Percentiles rank a stretch among this genome's conserved stretches.
Conservation (phyloP, 768 basidiomycete genomes). For the Hysterangium stoloniferum region DNA sequence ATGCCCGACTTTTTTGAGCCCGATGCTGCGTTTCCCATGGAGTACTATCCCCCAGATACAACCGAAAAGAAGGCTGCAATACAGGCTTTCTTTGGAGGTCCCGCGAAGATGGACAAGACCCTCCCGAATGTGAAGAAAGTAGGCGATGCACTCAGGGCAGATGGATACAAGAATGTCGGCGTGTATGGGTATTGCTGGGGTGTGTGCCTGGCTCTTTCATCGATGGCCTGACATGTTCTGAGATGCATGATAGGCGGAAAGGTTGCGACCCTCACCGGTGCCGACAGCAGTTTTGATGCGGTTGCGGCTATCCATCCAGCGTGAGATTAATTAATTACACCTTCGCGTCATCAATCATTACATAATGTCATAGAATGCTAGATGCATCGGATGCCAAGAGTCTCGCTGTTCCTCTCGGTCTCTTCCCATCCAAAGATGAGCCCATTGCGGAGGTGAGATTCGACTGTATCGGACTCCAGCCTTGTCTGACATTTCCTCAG, state of each 20-base stretch:
- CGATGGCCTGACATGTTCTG: slow-evolving; percentile 9
- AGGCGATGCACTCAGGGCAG: slow-evolving; percentile 32
- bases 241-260: slow-evolving; percentile 35
- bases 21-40: slow-evolving; percentile 38
- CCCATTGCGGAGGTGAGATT: slow-evolving; percentile 47
- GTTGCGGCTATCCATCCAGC: slow-evolving; percentile 51
- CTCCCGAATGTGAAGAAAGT: slow-evolving; percentile 36
- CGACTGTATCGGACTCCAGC: slow-evolving; percentile 12
- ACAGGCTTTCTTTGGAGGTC: slow-evolving; percentile 50
- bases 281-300: slow-evolving; percentile 37
- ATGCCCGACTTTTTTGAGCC: slow-evolving; percentile 65
- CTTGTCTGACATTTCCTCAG: slow-evolving; percentile 20
- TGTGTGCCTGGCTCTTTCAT: slow-evolving; percentile 16
- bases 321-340: slow-evolving; percentile 30
- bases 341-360: not conserved
- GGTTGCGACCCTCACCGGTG: slow-evolving; percentile 35
- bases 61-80: slow-evolving; percentile 44
- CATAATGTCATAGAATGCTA: slow-evolving; percentile 34
- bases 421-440: slow-evolving; percentile 55
- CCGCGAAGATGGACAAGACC: slow-evolving; percentile 35
- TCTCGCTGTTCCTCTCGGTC: slow-evolving; percentile 43
- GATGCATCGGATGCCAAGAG: slow-evolving; percentile 42
- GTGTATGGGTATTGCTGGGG: slow-evolving; percentile 55
- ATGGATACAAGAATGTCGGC: slow-evolving; percentile 38
- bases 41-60: slow-evolving; percentile 46